A percentile compares a stretch with the other conserved stretches of the same genome.
Evolutionary conservation across 2,329 filamentous ascomycete genomes (phyloP).

Genomic region (Aspergillus udagawae): DNA sequence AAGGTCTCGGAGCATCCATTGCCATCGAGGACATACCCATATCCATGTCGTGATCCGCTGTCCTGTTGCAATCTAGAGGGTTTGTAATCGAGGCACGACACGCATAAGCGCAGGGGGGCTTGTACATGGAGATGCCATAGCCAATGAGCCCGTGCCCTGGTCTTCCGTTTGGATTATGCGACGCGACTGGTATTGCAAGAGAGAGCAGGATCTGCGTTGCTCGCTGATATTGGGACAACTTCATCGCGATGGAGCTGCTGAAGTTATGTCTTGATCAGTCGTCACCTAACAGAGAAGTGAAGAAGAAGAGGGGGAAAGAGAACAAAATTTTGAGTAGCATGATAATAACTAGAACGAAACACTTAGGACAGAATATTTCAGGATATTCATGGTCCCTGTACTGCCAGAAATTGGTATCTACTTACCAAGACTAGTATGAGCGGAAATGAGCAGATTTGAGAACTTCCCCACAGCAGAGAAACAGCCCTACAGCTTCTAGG

Average conservation of each 20-base stretch:
- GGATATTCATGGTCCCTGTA: no score
- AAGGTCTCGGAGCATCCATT: background rate
- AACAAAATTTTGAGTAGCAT: no score
- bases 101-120: background rate
- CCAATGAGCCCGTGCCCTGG: background rate
- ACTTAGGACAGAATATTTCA: no score
- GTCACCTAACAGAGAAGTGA: no score
- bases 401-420: background rate
- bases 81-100: slow-evolving; percentile 1
- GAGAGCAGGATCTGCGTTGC: no score
- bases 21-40: background rate
- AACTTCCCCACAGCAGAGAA: background rate
- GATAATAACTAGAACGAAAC: no score
- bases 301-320: no score
- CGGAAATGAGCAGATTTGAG: background rate
- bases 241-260: no score
- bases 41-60: background rate
- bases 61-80: background rate
- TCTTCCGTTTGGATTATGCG: background rate
- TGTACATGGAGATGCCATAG: slow-evolving; percentile 3
- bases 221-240: no score
- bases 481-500: background rate
- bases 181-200: no score
- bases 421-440: background rate
- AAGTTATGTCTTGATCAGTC: no score